These are phyloP conservation scores for Sporisorium graminicola DNA, from an alignment of 1,284 basidiomycete species.

Conservation along the genomic window DNA sequence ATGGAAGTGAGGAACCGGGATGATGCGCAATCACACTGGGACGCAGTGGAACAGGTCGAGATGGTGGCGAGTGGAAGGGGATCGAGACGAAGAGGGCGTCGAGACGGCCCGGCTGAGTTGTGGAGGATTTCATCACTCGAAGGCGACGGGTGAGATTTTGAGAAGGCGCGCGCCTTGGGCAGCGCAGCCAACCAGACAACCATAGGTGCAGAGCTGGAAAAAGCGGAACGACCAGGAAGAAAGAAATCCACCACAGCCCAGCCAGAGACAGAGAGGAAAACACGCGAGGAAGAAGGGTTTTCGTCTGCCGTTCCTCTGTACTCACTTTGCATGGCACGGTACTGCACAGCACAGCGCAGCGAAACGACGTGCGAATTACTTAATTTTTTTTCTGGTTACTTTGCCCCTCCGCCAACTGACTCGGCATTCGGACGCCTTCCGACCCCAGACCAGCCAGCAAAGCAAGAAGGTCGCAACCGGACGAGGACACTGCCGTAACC, in stretches of 20 bases:
- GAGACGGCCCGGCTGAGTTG: constrained; percentile 14
- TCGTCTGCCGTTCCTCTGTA: neutral
- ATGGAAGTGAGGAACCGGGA: neutral
- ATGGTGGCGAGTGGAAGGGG: constrained; percentile 9
- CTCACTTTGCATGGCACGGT: too few relatives aligned
- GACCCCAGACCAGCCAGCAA: neutral
- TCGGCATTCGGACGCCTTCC: constrained; percentile 7
- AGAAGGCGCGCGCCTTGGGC: constrained; percentile 8
- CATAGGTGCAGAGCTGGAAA: constrained; percentile 17
- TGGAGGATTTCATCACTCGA: constrained; percentile 19
- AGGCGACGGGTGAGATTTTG: neutral
- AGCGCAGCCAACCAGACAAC: neutral
- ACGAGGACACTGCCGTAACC: neutral
- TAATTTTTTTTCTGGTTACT: neutral
- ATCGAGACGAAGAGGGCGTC: neutral
- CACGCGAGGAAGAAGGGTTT: constrained; percentile 18
- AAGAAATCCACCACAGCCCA: neutral
- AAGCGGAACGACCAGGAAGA: constrained; percentile 30
- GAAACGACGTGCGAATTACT: too few relatives aligned
- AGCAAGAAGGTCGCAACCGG: neutral
- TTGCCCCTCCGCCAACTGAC: neutral
- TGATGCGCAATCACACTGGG: constrained; percentile 6
- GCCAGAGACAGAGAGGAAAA: neutral
- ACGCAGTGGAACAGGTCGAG: constrained; percentile 6
- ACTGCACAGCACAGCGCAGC: too few relatives aligned